Percentiles rank a stretch among this genome's conserved stretches.
phyloP scores from a whole-genome alignment of 2,329 filamentous ascomycete species.

The Xylariaceae sp. region DNA sequence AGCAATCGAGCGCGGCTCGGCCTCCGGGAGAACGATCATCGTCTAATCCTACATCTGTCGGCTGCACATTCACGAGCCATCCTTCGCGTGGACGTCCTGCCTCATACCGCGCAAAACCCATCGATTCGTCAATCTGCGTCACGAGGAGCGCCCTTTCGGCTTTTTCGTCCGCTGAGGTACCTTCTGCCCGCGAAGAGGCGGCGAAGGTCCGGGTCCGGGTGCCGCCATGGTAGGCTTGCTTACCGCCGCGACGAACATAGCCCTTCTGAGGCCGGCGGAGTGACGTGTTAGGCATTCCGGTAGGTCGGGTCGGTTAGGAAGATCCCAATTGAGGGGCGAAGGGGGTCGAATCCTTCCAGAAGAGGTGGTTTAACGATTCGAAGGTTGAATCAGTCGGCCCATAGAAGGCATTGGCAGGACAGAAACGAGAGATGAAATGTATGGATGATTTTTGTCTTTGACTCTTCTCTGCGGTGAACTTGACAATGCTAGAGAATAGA shows the following conservation, averaged over 20 bases:
- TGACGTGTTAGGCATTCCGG: constrained; percentile 53
- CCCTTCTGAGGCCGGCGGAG: constrained; percentile 59
- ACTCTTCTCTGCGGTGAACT: neutral
- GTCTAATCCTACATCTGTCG: constrained; percentile 66
- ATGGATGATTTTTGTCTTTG: neutral
- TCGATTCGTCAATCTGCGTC: constrained; percentile 85
- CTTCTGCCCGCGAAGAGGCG: constrained; percentile 70
- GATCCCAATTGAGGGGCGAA: constrained; percentile 3
- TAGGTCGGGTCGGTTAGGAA: neutral
- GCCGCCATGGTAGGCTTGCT: constrained; percentile 63
- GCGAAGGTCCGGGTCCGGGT: constrained; percentile 71
- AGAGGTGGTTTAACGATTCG: constrained; percentile 8
- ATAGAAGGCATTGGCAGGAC: constrained; percentile 14
- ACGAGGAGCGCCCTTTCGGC: constrained; percentile 79
- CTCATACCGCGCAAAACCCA: constrained; percentile 92
- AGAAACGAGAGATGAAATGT: neutral
- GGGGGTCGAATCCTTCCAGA: constrained; percentile 2
- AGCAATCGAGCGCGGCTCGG: constrained; percentile 87
- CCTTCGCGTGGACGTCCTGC: constrained; percentile 73
- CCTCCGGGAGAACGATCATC: constrained; percentile 80
- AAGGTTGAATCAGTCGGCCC: constrained; percentile 4
- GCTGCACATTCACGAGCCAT: constrained; percentile 94
- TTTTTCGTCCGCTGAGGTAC: constrained; percentile 87
- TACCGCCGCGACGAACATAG: constrained; percentile 62
- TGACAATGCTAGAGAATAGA: neutral